phyloP scores from a whole-genome alignment of 768 basidiomycete species.

The Serendipita sp. region DNA sequence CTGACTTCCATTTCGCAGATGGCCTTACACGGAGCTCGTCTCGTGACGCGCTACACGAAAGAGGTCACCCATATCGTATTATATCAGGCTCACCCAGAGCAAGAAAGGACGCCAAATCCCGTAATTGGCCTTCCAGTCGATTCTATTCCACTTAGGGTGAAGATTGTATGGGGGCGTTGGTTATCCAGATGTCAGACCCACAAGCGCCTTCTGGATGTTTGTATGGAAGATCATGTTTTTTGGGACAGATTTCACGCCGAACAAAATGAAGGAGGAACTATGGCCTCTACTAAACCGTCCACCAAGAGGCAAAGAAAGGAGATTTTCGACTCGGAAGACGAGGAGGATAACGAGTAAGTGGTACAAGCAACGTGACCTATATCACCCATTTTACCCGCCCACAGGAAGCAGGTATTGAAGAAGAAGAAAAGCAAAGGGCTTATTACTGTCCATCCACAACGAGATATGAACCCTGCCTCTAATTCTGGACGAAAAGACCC shows the following conservation, averaged over 20 bases:
- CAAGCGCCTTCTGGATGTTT: background rate
- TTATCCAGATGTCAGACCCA: background rate
- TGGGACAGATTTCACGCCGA: background rate
- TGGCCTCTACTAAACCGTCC: background rate
- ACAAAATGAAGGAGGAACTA: background rate
- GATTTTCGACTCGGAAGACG: background rate
- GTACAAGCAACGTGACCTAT: background rate
- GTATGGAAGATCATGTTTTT: background rate
- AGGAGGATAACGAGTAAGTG: background rate
- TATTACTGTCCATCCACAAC: background rate
- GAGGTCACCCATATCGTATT: slow-evolving; percentile 52
- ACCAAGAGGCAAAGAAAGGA: background rate
- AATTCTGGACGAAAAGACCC: background rate
- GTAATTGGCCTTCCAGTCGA: background rate
- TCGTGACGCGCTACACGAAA: slow-evolving; percentile 39
- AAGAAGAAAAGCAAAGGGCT: background rate
- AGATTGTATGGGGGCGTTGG: background rate
- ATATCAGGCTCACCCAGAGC: background rate
- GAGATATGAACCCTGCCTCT: background rate
- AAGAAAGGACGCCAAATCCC: background rate
- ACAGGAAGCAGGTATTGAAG: background rate
- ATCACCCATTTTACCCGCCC: background rate
- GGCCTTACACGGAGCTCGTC: slow-evolving; percentile 42
- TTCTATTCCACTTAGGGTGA: background rate
- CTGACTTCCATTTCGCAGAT: slow-evolving; percentile 28